These are phyloP conservation scores for Puccinia polysora DNA, from an alignment of 1,284 basidiomycete species.

Conservation along the genomic window DNA sequence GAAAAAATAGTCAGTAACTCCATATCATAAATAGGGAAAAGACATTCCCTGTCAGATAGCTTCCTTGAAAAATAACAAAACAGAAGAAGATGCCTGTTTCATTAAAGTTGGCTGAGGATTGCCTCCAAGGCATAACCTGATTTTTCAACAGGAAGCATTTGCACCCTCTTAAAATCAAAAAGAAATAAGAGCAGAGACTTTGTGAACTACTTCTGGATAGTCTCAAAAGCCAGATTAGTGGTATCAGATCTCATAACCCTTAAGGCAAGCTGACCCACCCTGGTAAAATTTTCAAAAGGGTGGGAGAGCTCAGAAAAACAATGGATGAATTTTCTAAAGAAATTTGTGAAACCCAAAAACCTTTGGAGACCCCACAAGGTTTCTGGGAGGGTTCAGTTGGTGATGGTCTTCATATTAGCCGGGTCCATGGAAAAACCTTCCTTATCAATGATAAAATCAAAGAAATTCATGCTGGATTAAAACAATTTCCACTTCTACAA, in stretches of 20 bases:
- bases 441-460: conserved; percentile 3
- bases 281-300: conserved; percentile 1
- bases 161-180: conserved; percentile 9
- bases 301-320: background rate
- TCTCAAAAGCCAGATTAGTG: background rate
- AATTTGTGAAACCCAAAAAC: conserved; percentile 14
- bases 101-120: conserved; percentile 8
- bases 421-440: background rate
- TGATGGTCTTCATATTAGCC: background rate
- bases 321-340: background rate
- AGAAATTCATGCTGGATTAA: background rate
- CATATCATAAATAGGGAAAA: conserved; percentile 13
- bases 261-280: too few relatives aligned
- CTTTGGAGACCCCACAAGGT: background rate
- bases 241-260: background rate
- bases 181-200: background rate
- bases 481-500: conserved; percentile 14
- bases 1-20: conserved; percentile 16
- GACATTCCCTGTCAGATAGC: background rate
- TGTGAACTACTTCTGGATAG: background rate
- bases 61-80: conserved; percentile 27
- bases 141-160: conserved; percentile 11
- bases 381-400: background rate
- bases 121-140: conserved; percentile 19
- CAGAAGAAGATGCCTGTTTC: background rate